Percentiles rank a stretch among this genome's conserved stretches.
Conservation (phyloP, 2,329 filamentous ascomycete species). For the Xylaria multiplex region DNA sequence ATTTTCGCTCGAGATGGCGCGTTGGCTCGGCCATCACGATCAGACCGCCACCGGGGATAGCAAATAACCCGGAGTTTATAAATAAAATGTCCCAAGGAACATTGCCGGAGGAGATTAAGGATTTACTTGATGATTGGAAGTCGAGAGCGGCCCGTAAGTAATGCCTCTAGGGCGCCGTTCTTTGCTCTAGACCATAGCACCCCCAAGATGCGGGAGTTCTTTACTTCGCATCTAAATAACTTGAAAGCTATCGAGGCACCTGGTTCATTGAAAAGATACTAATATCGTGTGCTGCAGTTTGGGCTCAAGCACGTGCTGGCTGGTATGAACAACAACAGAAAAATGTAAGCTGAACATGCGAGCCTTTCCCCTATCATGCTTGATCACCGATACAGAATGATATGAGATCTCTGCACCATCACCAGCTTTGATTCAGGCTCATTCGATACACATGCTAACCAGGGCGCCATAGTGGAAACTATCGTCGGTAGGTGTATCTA, state of each 20-base stretch:
- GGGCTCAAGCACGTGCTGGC: background rate
- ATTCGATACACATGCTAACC: background rate
- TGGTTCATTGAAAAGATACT: background rate
- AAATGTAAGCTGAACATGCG: slow-evolving; percentile 5
- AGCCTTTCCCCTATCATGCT: background rate
- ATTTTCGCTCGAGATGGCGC: background rate
- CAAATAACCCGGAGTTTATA: background rate
- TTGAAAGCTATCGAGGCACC: too few species aligned
- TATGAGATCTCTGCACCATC: too few species aligned
- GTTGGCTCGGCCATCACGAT: too few species aligned
- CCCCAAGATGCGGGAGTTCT: too few species aligned
- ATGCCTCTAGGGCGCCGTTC: too few species aligned
- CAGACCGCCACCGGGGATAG: background rate
- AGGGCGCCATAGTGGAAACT: slow-evolving; percentile 10
- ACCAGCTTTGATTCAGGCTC: too few species aligned
- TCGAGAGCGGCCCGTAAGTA: slow-evolving; percentile 9
- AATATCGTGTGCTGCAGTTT: slow-evolving; percentile 13
- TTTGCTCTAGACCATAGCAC: background rate
- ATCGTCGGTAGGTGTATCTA: slow-evolving; percentile 4
- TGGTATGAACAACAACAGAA: slow-evolving; percentile 10
- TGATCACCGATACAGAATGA: background rate
- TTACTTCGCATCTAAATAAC: background rate
- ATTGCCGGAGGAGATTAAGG: background rate
- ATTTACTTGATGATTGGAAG: slow-evolving; percentile 8
- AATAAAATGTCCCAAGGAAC: background rate